Base-by-base conservation (phyloP, 2,329 filamentous ascomycete species). In the Aspergillus unguis region DNA sequence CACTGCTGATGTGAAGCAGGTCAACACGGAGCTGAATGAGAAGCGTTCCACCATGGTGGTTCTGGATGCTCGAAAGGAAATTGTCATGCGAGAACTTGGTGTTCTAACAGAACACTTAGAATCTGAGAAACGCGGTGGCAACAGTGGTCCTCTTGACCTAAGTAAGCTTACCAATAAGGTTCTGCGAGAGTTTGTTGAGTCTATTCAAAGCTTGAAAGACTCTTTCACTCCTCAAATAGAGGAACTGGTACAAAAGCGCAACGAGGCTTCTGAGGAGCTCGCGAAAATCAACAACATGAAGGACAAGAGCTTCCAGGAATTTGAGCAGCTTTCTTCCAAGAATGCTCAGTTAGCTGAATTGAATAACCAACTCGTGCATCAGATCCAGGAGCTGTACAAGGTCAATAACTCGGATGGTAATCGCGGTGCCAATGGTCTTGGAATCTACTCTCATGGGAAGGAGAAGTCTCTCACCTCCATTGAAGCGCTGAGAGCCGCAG, bases 1-100 rank as follows among this genome's bases (percentile, higher is more conserved):
- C 28, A 79, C 80, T 4, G 77, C 76, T 10, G 81, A 82, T 56
- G 83, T 86, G 56, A 87, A 87, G 72, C 87, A 85, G 62, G 84
- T 95, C 29, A 95, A 95, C 71, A 91, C 87, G 62, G 92, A 92
- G 67, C 77, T 97, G 26, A 81, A 88, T 33, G 92, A 97, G 72
- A 97, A 97, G 76, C 83, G 94, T 53, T 96, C 95, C 64, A 97
- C 94, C 0, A 94, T 99, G 69, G 92, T 92, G 5, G 88, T 95
- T 17, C 78, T 97, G 47, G 92, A 97, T 68, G 92, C 92, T 0
- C 90, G 96, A 72, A 90, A 91, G 46, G 92, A 97, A 72, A 92
- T 97, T 70, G 92, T 96, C 74, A 89, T 97, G 64, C 87, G 89
- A 37, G 91, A 97, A 70, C 78, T 97, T 17, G 90, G 95, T 66